A percentile compares a stretch with the other conserved stretches of the same genome.
Evolutionary conservation across 805 yeast genomes (phyloP).

Genomic region (Jamesozyma spencerorum): DNA sequence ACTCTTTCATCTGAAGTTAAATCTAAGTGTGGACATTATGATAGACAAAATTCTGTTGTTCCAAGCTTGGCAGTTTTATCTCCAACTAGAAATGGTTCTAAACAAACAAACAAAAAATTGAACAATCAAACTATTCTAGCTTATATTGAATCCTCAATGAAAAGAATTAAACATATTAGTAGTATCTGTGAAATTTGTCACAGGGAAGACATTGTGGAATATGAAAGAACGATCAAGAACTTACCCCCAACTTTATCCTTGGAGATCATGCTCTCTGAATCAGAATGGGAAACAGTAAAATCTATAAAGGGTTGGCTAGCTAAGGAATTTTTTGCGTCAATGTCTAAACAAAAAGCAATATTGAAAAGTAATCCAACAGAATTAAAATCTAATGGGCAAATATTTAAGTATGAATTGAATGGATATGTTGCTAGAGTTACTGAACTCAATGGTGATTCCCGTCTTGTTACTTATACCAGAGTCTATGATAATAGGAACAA

Average conservation of each 20-base stretch:
- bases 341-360: slow-evolving; percentile 32
- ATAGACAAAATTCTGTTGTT: slow-evolving; percentile 11
- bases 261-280: slow-evolving; percentile 46
- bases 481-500: slow-evolving; percentile 30
- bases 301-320: slow-evolving; percentile 49
- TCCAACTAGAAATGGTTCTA: slow-evolving; percentile 23
- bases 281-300: slow-evolving; percentile 46
- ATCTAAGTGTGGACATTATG: slow-evolving; percentile 21
- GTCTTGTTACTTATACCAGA: slow-evolving; percentile 50
- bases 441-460: slow-evolving; percentile 44
- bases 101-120: slow-evolving; percentile 27
- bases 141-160: slow-evolving; percentile 55
- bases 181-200: slow-evolving; percentile 47
- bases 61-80: slow-evolving; percentile 23
- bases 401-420: slow-evolving; percentile 46
- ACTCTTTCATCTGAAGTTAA: slow-evolving; percentile 18
- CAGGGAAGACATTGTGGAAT: slow-evolving; percentile 45
- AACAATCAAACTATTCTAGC: slow-evolving; percentile 37
- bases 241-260: slow-evolving; percentile 59
- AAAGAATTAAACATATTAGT: slow-evolving; percentile 40
- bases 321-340: slow-evolving; percentile 46
- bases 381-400: slow-evolving; percentile 21
- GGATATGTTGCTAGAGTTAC: slow-evolving; percentile 65
- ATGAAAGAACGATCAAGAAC: slow-evolving; percentile 40
- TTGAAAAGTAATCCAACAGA: slow-evolving; percentile 30